phyloP scores from a whole-genome alignment of 2,329 filamentous ascomycete species.

The Calonectria fujianensis region DNA sequence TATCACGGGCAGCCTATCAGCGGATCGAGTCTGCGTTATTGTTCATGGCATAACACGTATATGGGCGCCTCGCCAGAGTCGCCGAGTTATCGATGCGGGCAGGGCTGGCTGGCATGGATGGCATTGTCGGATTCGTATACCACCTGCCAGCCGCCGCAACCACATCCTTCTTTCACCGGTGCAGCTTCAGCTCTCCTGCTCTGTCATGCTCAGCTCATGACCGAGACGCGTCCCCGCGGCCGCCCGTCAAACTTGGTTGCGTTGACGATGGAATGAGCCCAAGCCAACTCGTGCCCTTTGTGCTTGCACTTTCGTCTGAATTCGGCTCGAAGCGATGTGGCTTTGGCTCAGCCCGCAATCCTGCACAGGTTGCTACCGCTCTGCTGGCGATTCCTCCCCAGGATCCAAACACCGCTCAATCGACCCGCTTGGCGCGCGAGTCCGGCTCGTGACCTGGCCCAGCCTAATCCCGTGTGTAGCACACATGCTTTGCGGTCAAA shows the following conservation, averaged over 20 bases:
- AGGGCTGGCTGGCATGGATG: slow-evolving; percentile 20
- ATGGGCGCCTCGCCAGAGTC: slow-evolving; percentile 6
- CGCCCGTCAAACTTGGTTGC: slow-evolving; percentile 7
- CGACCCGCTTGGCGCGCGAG: slow-evolving; percentile 29
- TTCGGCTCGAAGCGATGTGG: slow-evolving; percentile 26
- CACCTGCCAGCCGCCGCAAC: slow-evolving; percentile 28
- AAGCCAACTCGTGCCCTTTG: slow-evolving; percentile 26
- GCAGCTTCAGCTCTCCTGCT: slow-evolving; percentile 7
- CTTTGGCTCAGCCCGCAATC: slow-evolving; percentile 26
- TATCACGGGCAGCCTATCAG: slow-evolving; percentile 26
- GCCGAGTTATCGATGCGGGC: slow-evolving; percentile 15
- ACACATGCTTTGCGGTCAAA: slow-evolving; percentile 12
- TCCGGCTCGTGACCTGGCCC: slow-evolving; percentile 17
- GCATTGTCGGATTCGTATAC: slow-evolving; percentile 29
- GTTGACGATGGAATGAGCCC: slow-evolving; percentile 19
- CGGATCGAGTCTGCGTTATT: not conserved
- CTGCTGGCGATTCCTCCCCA: slow-evolving; percentile 19
- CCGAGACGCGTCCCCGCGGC: slow-evolving; percentile 24
- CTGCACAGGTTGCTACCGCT: slow-evolving; percentile 3
- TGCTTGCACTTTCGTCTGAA: slow-evolving; percentile 6
- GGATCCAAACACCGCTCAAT: slow-evolving; percentile 20
- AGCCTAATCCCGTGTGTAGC: slow-evolving; percentile 8
- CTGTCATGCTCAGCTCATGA: slow-evolving; percentile 18
- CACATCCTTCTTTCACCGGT: slow-evolving; percentile 1
- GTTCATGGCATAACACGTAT: slow-evolving; percentile 23